phyloP scores from a whole-genome alignment of 1,284 basidiomycete species.

The Cryptococcus hybrid region DNA sequence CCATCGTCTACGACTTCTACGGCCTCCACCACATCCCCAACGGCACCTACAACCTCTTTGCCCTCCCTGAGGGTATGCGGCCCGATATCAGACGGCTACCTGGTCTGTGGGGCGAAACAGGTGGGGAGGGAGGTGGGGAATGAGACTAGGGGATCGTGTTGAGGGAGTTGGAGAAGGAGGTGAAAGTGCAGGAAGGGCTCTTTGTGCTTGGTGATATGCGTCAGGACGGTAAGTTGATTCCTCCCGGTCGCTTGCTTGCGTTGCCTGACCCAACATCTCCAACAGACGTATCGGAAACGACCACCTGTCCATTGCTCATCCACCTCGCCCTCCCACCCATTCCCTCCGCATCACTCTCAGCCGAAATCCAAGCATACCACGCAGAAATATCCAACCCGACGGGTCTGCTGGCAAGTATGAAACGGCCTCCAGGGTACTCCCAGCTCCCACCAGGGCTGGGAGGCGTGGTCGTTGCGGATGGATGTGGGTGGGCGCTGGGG shows the following conservation, averaged over 20 bases:
- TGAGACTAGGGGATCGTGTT: constrained; percentile 63
- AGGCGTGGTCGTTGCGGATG: constrained; percentile 67
- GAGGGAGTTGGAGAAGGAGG: constrained; percentile 58
- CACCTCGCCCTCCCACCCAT: constrained; percentile 43
- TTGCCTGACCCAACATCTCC: constrained; percentile 1
- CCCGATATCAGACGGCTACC: constrained; percentile 63
- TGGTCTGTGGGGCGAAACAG: constrained; percentile 49
- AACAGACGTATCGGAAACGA: constrained; percentile 15
- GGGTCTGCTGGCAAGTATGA: constrained; percentile 33
- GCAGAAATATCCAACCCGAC: constrained; percentile 40
- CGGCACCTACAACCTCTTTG: constrained; percentile 74
- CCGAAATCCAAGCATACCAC: constrained; percentile 36
- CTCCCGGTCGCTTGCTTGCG: neutral
- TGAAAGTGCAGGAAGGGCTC: constrained; percentile 27
- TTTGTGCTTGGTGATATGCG: constrained; percentile 31
- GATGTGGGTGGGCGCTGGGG: constrained; percentile 70
- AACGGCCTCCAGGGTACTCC: constrained; percentile 38
- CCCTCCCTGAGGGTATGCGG: constrained; percentile 57
- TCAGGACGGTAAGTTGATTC: constrained; percentile 32
- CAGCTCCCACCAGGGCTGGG: constrained; percentile 51
- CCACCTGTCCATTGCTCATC: constrained; percentile 40
- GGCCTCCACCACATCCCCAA: constrained; percentile 74
- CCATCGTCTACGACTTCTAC: constrained; percentile 40
- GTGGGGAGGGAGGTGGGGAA: constrained; percentile 61
- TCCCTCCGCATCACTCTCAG: constrained; percentile 21